Evolutionary conservation across 108 stramenopile genomes (phyloP).

Genomic region (Cyclotella sp.): DNA sequence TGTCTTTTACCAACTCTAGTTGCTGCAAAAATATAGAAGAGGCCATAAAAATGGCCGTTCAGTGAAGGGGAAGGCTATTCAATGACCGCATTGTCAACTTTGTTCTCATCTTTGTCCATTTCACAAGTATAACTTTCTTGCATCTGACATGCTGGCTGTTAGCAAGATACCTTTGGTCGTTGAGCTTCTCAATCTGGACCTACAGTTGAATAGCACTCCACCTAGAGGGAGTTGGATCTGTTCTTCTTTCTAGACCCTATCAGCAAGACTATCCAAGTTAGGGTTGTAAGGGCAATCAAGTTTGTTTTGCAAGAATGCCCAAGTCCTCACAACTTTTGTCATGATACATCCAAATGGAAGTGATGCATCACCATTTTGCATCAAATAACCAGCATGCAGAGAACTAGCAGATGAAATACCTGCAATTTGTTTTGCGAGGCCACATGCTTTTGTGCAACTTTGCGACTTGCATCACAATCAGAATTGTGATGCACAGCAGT

Average conservation of each 20-base stretch:
- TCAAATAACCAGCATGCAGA: slow-evolving; percentile 71
- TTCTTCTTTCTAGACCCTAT: slow-evolving; percentile 20
- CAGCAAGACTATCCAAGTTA: background rate
- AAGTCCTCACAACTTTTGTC: slow-evolving; percentile 62
- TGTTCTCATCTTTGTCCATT: slow-evolving; percentile 2
- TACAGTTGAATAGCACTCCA: slow-evolving; percentile 14
- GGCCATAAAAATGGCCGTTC: slow-evolving; percentile 56
- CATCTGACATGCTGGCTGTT: background rate
- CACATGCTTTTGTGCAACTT: too few relatives aligned
- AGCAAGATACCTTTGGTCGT: background rate
- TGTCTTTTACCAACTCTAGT: slow-evolving; percentile 53
- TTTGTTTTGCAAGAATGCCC: slow-evolving; percentile 65
- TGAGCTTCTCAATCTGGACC: background rate
- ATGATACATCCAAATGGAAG: slow-evolving; percentile 57
- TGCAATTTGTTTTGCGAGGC: slow-evolving; percentile 62
- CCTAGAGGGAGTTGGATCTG: background rate
- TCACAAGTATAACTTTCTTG: slow-evolving; percentile 16
- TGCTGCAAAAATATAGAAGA: slow-evolving; percentile 41
- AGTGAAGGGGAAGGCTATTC: background rate
- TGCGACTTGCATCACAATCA: too few relatives aligned
- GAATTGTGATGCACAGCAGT: too few relatives aligned
- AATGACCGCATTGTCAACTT: background rate
- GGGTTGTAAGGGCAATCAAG: slow-evolving; percentile 22
- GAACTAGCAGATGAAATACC: slow-evolving; percentile 64
- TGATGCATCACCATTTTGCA: slow-evolving; percentile 48